phyloP scores from a whole-genome alignment of 257 asterid genomes.

The Misopates orontium region DNA sequence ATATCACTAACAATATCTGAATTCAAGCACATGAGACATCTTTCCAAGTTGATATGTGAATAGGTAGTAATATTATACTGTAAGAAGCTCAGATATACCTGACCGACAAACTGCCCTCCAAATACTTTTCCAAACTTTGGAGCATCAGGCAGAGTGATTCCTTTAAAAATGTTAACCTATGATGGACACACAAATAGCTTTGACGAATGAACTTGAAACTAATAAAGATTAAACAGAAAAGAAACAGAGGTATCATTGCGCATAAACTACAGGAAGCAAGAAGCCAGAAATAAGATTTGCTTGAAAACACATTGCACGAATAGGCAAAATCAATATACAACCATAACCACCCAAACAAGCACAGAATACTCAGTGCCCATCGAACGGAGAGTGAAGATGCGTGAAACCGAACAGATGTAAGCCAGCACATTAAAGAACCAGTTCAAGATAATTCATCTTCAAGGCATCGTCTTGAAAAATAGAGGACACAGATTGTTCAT shows the following conservation, averaged over 20 bases:
- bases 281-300: conserved; percentile 8
- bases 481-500: background rate
- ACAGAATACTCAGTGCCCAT: conserved; percentile 9
- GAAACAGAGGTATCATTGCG: background rate
- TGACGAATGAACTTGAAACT: background rate
- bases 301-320: conserved; percentile 8
- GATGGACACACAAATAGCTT: conserved; percentile 20
- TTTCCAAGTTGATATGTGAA: conserved; percentile 4
- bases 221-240: background rate
- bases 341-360: background rate
- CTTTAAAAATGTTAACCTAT: conserved; percentile 80
- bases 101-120: conserved; percentile 98
- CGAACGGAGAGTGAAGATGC: background rate
- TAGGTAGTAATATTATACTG: background rate
- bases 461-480: conserved; percentile 10
- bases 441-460: conserved; percentile 16
- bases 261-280: conserved; percentile 8
- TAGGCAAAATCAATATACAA: conserved; percentile 13
- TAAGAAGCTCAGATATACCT: conserved; percentile 49
- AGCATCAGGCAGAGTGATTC: conserved; percentile 93
- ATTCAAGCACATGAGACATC: conserved; percentile 14
- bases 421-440: background rate
- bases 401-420: conserved; percentile 10
- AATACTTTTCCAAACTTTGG: conserved; percentile 86
- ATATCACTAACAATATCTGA: conserved; percentile 5